Base-by-base conservation (phyloP, 495 filamentous ascomycete species). In the Pyrenopolyporus hunteri region DNA sequence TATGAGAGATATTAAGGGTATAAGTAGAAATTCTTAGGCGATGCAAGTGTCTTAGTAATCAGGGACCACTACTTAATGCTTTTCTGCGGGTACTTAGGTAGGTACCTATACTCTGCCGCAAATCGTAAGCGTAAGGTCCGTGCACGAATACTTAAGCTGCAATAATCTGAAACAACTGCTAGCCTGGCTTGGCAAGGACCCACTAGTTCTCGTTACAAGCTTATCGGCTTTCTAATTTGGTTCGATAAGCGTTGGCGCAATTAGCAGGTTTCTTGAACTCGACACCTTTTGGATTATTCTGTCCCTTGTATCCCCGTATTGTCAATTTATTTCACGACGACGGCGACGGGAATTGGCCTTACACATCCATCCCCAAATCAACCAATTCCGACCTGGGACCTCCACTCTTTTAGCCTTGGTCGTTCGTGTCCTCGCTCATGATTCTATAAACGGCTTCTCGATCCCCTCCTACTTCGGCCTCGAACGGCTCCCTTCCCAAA, bases 271-370 rank as follows among this genome's bases (percentile, higher is more conserved):
- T 47, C 37, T 19, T 50, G 43, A 64, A 61, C 54, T 58, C 64
- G 57, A 70, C 67, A 67, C 67, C 64, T 70, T 70, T 66, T 64
- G 56, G 33, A 59, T 70, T 62, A 66, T 57, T 62, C 22, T 45
- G 45, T 47, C 53, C 31, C 9, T 42, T 64, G 47, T 61, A 51
- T 29, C 63, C 37, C 49, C 51, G 35, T 55, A 59, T 42, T 58
- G 54, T 51, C 50, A 14, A 31, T 37, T 23, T 42, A 45, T 46
- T 26, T 40, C 22, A 35, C 52, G 40, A 42, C 22, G 55, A 50
- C 46, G 43, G 52, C 56, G 33, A 52, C 39, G 32, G 57, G 52
- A 52, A 66, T 65, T 60, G 56, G 48, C 39, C 20, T 22, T 20
- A 50, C 1, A 26, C n/a, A 22, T 22, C 13, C 13, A 52, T 48